Conservation (phyloP, 305 asterid species). For the Fraxinus angustifolia region DNA sequence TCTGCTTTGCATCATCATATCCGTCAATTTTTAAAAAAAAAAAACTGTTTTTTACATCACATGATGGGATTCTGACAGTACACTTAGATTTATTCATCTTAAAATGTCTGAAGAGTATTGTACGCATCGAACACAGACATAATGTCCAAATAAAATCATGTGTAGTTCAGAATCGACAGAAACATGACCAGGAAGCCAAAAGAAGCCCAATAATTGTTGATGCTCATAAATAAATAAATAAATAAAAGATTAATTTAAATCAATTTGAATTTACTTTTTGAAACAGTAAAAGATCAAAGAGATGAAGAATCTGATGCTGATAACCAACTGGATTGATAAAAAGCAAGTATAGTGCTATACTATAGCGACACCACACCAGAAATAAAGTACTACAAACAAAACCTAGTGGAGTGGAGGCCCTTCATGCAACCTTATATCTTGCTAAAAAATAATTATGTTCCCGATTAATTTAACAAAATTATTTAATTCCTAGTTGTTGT, state of each 20-base stretch:
- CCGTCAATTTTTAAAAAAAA: too few species aligned
- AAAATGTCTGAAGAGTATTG: background rate
- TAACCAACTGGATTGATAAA: slow-evolving; percentile 10
- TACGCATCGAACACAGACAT: background rate
- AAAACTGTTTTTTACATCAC: too few species aligned
- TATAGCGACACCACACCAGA: slow-evolving; percentile 33
- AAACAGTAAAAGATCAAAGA: background rate
- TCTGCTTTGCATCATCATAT: too few species aligned
- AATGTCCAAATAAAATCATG: background rate
- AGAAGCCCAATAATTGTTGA: background rate
- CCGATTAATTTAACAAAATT: background rate
- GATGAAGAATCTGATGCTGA: slow-evolving; percentile 33
- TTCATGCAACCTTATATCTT: background rate
- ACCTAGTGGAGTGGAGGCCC: slow-evolving; percentile 15
- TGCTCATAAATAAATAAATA: background rate
- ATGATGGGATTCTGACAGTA: too few species aligned
- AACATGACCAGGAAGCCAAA: background rate
- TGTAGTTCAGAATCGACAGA: background rate
- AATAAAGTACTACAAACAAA: slow-evolving; percentile 7
- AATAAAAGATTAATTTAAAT: background rate
- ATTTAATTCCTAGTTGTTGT: background rate
- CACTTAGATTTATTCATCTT: too few species aligned
- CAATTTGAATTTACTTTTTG: background rate
- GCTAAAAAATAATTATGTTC: background rate
- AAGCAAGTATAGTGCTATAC: slow-evolving; percentile 15